Base-by-base conservation (phyloP, 1,139 yeast genomes). In the Diutina scorzettiae region DNA sequence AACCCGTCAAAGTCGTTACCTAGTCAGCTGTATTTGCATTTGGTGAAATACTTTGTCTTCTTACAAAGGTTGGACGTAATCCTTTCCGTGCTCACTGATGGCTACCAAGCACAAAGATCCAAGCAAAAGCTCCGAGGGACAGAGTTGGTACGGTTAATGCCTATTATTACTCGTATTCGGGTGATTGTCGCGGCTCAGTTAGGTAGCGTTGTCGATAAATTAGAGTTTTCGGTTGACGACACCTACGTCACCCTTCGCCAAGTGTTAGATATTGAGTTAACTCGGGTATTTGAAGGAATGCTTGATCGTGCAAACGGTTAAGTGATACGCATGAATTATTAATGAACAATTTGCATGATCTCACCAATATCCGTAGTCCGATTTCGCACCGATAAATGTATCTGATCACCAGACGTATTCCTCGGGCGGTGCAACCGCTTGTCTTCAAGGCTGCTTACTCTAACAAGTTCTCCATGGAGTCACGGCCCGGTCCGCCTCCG, bases 401-500 rank as follows among this genome's bases (percentile, higher is more conserved):
- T 7, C 12, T 14, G 5, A 12, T 27, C n/a, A 27, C 30, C 30
- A 27, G 30, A 27, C 8, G 5, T 5, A 27, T 11, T 11, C 8
- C 12, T 11, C 8, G 5, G n/a, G 8, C 30, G 30, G 4, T 27
- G 30, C 11, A 5, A 11, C 30, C 30, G n/a, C 5, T 12, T 4
- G 30, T 27, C 8, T 27, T 27, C n/a, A 20, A 21, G 19, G 39
- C 39, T 1, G 20, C 28, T 23, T 23, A 23, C 19, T 34, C 28
- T n/a, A 23, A 57, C 21, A 63, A 62, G 43, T 58, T 64, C 45
- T 40, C 6, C 4, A 20, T 51, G 20, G 64, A 63, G 33, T 51
- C 44, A 43, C 53, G 53, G 6, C 93, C 96, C 1, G 73, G 82
- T 2, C 98, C 98, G 9, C 96, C 95, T 29, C 74, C 78, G 47